Percentiles rank a stretch among this genome's conserved stretches.
Evolutionary conservation across 768 basidiomycete species (phyloP).

Genomic region (Austroboletus festivus): DNA sequence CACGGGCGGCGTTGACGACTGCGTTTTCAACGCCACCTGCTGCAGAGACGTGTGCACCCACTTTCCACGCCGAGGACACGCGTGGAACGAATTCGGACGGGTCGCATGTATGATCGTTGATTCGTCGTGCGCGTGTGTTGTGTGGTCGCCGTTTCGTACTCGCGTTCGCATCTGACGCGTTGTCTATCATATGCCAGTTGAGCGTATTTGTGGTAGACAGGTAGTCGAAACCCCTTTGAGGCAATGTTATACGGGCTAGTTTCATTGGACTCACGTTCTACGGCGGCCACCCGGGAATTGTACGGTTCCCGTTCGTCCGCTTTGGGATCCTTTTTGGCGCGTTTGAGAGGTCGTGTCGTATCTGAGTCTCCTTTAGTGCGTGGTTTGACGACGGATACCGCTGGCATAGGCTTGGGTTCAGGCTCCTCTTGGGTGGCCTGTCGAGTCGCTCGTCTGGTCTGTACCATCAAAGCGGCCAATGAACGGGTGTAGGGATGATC

Average conservation of each 20-base stretch:
- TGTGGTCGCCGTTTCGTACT: slow-evolving; percentile 2
- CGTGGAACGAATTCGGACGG: slow-evolving; percentile 32
- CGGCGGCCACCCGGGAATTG: too few species aligned
- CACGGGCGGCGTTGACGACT: slow-evolving; percentile 62
- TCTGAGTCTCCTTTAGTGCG: background rate
- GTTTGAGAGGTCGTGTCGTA: slow-evolving; percentile 15
- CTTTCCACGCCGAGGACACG: slow-evolving; percentile 50
- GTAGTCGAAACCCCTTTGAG: too few species aligned
- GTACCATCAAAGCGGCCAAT: slow-evolving; percentile 16
- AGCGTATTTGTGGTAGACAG: too few species aligned
- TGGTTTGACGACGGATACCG: background rate
- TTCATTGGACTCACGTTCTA: slow-evolving; percentile 12
- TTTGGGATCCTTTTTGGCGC: slow-evolving; percentile 2
- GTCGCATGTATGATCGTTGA: slow-evolving; percentile 10
- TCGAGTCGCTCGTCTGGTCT: slow-evolving; percentile 20
- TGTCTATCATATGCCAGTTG: too few species aligned
- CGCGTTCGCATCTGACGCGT: background rate
- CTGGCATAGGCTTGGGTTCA: background rate
- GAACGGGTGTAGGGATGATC: background rate
- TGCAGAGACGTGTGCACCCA: slow-evolving; percentile 83
- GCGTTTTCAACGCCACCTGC: slow-evolving; percentile 78
- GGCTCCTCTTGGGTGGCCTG: background rate
- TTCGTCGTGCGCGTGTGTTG: slow-evolving; percentile 9
- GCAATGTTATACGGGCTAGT: too few species aligned
- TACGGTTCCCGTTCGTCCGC: background rate